Evolutionary conservation across 495 filamentous ascomycete genomes (phyloP).

Genomic region (Neurospora tetrasperma): DNA sequence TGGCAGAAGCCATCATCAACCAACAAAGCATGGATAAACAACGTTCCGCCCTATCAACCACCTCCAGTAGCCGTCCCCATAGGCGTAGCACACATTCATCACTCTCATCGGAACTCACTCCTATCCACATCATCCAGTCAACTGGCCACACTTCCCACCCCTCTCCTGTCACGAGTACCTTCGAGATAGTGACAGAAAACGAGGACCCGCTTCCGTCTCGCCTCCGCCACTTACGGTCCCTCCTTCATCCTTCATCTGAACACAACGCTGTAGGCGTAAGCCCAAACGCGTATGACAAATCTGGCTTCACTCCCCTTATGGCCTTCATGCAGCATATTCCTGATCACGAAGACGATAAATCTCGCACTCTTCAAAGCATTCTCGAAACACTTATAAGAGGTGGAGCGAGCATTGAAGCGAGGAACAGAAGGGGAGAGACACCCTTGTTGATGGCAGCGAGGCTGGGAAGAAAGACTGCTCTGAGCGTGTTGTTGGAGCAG

Average conservation of each 20-base stretch:
- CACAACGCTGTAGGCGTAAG: slow-evolving; percentile 19
- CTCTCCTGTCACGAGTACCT: not conserved
- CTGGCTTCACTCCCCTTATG: slow-evolving; percentile 36
- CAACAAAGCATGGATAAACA: slow-evolving; percentile 19
- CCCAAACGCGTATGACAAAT: slow-evolving; percentile 34
- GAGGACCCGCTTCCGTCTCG: slow-evolving; percentile 15
- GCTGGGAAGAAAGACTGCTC: slow-evolving; percentile 32
- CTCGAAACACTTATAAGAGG: slow-evolving; percentile 22
- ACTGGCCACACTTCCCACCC: not conserved
- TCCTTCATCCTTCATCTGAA: slow-evolving; percentile 16
- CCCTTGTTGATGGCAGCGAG: slow-evolving; percentile 35
- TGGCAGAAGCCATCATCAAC: slow-evolving; percentile 34
- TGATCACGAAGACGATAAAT: slow-evolving; percentile 32
- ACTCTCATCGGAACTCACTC: not conserved
- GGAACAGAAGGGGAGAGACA: slow-evolving; percentile 38
- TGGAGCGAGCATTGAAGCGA: slow-evolving; percentile 27
- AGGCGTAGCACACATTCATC: slow-evolving; percentile 13
- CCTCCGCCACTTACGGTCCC: slow-evolving; percentile 22
- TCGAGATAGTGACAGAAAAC: not conserved
- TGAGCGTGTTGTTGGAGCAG: slow-evolving; percentile 30
- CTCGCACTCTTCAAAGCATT: slow-evolving; percentile 20
- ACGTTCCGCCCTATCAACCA: not conserved
- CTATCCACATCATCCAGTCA: not conserved
- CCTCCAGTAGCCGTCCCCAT: slow-evolving; percentile 3
- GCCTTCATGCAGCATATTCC: slow-evolving; percentile 33